These are phyloP conservation scores for Pugionium cornutum DNA, from an alignment of 345 rosid genomes.

Conservation along the genomic window DNA sequence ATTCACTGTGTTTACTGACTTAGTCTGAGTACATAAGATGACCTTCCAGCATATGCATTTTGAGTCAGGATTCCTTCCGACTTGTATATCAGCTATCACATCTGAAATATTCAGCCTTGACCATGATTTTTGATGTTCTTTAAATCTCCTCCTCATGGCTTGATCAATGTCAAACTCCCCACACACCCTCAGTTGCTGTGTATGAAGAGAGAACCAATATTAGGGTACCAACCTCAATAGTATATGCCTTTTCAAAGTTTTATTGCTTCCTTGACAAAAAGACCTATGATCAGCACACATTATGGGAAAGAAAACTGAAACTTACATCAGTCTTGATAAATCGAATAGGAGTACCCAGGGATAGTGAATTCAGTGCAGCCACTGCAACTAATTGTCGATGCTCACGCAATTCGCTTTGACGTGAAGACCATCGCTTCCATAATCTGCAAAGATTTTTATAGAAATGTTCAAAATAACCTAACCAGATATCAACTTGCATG, in stretches of 20 bases:
- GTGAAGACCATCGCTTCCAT: slow-evolving; percentile 77
- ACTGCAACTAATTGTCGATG: slow-evolving; percentile 65
- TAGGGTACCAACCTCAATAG: slow-evolving; percentile 25
- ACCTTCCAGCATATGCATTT: slow-evolving; percentile 85
- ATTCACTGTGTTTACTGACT: slow-evolving; percentile 38
- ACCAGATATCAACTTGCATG: slow-evolving; percentile 15
- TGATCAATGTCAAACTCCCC: slow-evolving; percentile 68
- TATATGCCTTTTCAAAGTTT: slow-evolving; percentile 17
- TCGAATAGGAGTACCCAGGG: slow-evolving; percentile 74
- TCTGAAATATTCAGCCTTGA: slow-evolving; percentile 85
- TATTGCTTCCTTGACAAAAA: slow-evolving; percentile 15
- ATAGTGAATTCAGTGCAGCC: slow-evolving; percentile 70
- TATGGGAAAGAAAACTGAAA: slow-evolving; percentile 26
- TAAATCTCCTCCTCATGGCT: slow-evolving; percentile 60
- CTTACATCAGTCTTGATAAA: slow-evolving; percentile 57
- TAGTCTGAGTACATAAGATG: slow-evolving; percentile 54
- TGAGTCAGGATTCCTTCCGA: slow-evolving; percentile 59
- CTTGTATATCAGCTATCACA: slow-evolving; percentile 51
- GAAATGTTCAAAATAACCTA: slow-evolving; percentile 6
- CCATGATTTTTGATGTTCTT: slow-evolving; percentile 72
- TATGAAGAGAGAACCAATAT: slow-evolving; percentile 28
- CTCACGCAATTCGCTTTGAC: slow-evolving; percentile 57
- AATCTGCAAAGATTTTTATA: slow-evolving; percentile 51
- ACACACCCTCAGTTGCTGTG: slow-evolving; percentile 50
- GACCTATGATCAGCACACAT: slow-evolving; percentile 4